Evolutionary conservation across 1,139 yeast genomes (phyloP), one percentile per base, ranked within the genome.

Genomic region (Groenewaldozyma sp.): DNA sequence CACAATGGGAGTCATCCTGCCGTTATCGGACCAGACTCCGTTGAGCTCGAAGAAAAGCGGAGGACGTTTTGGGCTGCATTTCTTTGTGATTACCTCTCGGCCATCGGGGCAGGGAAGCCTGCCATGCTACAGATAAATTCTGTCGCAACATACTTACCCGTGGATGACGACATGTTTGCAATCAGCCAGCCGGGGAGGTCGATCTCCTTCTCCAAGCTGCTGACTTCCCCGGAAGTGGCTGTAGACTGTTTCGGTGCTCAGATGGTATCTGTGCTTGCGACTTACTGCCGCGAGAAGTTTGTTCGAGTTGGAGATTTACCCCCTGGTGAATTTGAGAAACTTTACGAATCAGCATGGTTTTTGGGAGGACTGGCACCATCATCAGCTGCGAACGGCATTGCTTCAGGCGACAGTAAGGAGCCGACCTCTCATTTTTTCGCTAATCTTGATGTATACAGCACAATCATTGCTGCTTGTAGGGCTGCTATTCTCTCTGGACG

Each of bases 31-130:
- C 52, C 60, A 55, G 56, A 50, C 34, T 34, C 43, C n/a, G 36
- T 46, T 9, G 50, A 50, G 22, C 35, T 42, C 9, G 58, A 56
- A 18, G 62, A 57, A 44, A 45, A 48, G 16, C 50, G 61, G 6
- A 44, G 60, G 6, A 50, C 60, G 22, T 52, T 59, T 34, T 59
- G 63, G 63, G 39, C 44, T 22, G 49, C 51, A 4, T 44, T 52
- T 31, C 14, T 47, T 17, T 40, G 50, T 27, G 63, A 59, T 28
- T 45, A 54, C 18, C 45, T 51, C 14, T 53, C 57, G 5, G 44
- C 56, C 17, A 41, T 50, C 1, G 60, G 55, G 6, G 51, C 60
- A 4, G 53, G 58, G 16, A 51, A 60, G 56, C 61, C 63, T 2
- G 37, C 44, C 20, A 29, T 44, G 10, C 27, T 52, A n/a, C 42